phyloP scores from a whole-genome alignment of 129 eudicot species.

The Chrysanthemum makinoi region DNA sequence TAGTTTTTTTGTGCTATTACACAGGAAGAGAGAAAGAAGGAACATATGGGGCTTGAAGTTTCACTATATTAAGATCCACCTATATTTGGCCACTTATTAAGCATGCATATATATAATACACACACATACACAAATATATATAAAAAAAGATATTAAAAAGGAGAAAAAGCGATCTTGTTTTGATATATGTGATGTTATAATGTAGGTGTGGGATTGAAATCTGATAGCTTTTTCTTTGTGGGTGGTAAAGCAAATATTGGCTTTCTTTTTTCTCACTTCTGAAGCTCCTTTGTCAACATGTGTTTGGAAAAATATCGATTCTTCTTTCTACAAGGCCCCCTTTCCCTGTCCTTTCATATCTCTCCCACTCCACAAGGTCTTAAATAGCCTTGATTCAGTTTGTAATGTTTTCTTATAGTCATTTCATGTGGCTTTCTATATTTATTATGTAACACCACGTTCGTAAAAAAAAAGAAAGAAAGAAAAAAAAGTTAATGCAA shows the following conservation, averaged over 20 bases:
- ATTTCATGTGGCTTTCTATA: too few species aligned
- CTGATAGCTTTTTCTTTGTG: slow-evolving; percentile 17
- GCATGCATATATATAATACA: not conserved
- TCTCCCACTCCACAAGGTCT: not conserved
- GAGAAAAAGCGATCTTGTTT: not conserved
- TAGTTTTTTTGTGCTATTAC: slow-evolving; percentile 28
- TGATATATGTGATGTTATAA: not conserved
- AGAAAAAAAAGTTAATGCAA: too few species aligned
- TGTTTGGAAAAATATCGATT: slow-evolving; percentile 30
- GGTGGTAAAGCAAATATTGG: slow-evolving; percentile 25
- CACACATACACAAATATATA: not conserved
- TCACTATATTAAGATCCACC: slow-evolving; percentile 8
- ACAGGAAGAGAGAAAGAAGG: slow-evolving; percentile 28
- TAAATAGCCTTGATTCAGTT: too few species aligned
- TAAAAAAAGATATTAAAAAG: not conserved
- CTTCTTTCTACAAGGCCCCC: slow-evolving; percentile 16
- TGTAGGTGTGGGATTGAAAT: slow-evolving; percentile 10
- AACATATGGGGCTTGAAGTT: slow-evolving; percentile 23
- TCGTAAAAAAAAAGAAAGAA: too few species aligned
- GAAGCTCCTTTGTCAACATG: slow-evolving; percentile 27
- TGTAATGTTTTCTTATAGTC: too few species aligned
- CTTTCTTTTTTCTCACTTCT: slow-evolving; percentile 24
- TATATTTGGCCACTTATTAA: not conserved
- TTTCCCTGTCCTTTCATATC: slow-evolving; percentile 16
- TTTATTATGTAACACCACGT: too few species aligned